phyloP scores from a whole-genome alignment of 305 asterid genomes.

The Fraxinus velutina region DNA sequence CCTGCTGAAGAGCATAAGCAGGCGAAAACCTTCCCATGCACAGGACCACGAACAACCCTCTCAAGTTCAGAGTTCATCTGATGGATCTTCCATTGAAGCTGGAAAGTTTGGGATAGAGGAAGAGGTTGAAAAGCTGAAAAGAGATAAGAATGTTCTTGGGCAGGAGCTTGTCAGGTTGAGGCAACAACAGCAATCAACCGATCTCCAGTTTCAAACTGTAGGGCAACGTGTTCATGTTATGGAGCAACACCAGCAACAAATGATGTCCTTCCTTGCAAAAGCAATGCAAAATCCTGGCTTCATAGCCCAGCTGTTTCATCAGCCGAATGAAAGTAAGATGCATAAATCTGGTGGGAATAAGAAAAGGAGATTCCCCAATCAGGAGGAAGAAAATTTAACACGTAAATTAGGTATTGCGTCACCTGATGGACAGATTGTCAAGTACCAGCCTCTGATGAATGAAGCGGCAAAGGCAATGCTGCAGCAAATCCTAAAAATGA shows the following conservation, averaged over 20 bases:
- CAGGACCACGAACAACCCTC: slow-evolving; percentile 24
- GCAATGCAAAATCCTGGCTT: slow-evolving; percentile 79
- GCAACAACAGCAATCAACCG: slow-evolving; percentile 64
- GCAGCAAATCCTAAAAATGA: slow-evolving; percentile 55
- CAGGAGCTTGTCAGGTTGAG: slow-evolving; percentile 71
- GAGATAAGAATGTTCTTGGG: slow-evolving; percentile 65
- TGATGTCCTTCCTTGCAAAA: slow-evolving; percentile 75
- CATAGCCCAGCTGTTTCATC: slow-evolving; percentile 61
- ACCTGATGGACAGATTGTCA: slow-evolving; percentile 57
- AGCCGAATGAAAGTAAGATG: slow-evolving; percentile 41
- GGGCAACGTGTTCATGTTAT: slow-evolving; percentile 64
- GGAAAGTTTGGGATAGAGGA: slow-evolving; percentile 57
- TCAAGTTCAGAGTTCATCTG: slow-evolving; percentile 38
- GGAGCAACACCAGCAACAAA: slow-evolving; percentile 70
- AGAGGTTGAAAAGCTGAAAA: slow-evolving; percentile 61
- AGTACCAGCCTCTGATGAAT: slow-evolving; percentile 71
- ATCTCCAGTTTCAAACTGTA: slow-evolving; percentile 57
- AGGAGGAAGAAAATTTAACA: slow-evolving; percentile 48
- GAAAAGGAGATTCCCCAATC: slow-evolving; percentile 68
- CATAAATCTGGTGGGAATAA: slow-evolving; percentile 50
- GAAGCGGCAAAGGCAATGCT: slow-evolving; percentile 73
- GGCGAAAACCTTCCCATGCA: slow-evolving; percentile 28
- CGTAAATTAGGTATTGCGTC: slow-evolving; percentile 35
- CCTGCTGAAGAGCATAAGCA: slow-evolving; percentile 38
- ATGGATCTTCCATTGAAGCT: slow-evolving; percentile 49